These are phyloP conservation scores for Pneumocystis oryctolagi DNA, from an alignment of 1,139 yeast species.

Conservation along the genomic window DNA sequence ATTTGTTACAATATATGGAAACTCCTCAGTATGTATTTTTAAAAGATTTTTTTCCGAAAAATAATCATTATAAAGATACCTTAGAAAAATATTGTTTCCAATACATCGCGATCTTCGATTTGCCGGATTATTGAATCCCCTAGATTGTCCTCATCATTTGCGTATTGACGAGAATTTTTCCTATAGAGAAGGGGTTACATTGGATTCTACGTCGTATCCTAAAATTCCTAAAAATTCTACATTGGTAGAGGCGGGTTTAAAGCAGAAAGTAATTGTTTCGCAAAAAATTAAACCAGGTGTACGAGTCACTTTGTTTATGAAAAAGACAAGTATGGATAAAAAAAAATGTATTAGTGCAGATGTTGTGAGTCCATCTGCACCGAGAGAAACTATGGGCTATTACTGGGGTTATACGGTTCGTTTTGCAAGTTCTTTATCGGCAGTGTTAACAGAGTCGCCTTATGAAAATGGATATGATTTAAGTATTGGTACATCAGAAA, in stretches of 20 bases:
- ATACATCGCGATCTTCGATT: conserved; percentile 8
- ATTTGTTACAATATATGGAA: conserved; percentile 10
- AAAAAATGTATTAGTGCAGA: conserved; percentile 9
- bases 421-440: conserved; percentile 10
- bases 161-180: conserved; percentile 9
- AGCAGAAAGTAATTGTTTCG: conserved; percentile 4
- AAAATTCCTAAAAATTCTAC: conserved; percentile 2
- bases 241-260: conserved; percentile 9
- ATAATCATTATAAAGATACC: neutral
- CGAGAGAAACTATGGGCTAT: conserved; percentile 11
- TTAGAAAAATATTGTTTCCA: conserved; percentile 11
- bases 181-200: conserved; percentile 10
- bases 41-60: neutral
- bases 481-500: conserved; percentile 7
- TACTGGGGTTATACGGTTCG: conserved; percentile 14
- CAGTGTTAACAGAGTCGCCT: conserved; percentile 10
- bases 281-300: conserved; percentile 9
- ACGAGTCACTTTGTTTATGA: conserved; percentile 8
- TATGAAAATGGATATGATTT: conserved; percentile 1
- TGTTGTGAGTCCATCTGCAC: conserved; percentile 10
- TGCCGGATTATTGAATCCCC: conserved; percentile 10
- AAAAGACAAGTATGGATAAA: neutral
- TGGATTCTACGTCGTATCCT: neutral
- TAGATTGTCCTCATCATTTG: conserved; percentile 11
- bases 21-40: conserved; percentile 9